Conservation (phyloP, 306 rosid genomes). For the Ormosia emarginata region DNA sequence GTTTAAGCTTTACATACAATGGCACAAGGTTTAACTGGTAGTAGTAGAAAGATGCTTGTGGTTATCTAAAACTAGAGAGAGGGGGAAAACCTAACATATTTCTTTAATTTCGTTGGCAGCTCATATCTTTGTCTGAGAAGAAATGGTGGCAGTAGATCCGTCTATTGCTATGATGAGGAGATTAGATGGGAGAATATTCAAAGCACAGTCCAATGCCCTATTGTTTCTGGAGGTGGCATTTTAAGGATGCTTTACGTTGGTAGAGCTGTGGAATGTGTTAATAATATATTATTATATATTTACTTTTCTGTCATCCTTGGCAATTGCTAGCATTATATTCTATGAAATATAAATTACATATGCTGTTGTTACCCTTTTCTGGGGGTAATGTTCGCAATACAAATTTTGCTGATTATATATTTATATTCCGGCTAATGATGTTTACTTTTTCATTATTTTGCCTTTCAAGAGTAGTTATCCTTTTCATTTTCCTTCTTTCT, state of each 20-base stretch:
- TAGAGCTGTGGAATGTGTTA: slow-evolving; percentile 32
- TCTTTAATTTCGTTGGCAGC: slow-evolving; percentile 55
- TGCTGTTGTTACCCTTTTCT: slow-evolving; percentile 28
- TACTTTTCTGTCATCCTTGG: slow-evolving; percentile 14
- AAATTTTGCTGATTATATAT: slow-evolving; percentile 34
- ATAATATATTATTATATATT: slow-evolving; percentile 19
- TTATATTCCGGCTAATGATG: background rate
- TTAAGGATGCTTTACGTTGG: slow-evolving; percentile 16
- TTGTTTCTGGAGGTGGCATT: slow-evolving; percentile 14
- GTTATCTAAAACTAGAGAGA: background rate
- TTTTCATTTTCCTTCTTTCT: background rate
- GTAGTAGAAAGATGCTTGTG: background rate
- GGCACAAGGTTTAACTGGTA: background rate
- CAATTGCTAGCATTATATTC: slow-evolving; percentile 20
- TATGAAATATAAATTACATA: slow-evolving; percentile 19
- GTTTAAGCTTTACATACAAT: background rate
- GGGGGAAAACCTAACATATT: slow-evolving; percentile 12
- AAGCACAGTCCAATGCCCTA: background rate
- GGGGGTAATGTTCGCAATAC: slow-evolving; percentile 26
- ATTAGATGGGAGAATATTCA: slow-evolving; percentile 9
- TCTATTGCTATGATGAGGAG: background rate
- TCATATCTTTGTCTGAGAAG: slow-evolving; percentile 75
- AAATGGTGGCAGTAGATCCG: slow-evolving; percentile 51
- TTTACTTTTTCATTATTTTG: background rate
- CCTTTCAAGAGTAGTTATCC: background rate